phyloP scores from a whole-genome alignment of 768 basidiomycete genomes.

The Trametes elegans region DNA sequence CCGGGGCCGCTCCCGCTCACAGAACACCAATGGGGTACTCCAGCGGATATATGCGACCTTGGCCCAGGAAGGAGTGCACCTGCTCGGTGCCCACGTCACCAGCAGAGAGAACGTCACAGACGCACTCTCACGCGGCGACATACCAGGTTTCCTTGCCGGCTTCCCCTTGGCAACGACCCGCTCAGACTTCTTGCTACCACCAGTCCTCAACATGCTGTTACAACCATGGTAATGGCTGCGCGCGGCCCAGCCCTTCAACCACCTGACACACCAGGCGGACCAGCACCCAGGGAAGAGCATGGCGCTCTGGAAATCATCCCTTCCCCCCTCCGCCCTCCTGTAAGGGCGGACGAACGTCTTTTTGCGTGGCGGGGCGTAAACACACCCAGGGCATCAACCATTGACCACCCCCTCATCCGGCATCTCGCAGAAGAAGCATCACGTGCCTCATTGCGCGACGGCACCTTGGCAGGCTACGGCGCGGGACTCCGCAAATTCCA shows the following conservation, averaged over 20 bases:
- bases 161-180: conserved; percentile 18
- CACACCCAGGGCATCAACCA: conserved; percentile 22
- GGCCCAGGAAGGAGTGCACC: conserved; percentile 9
- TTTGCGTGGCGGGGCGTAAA: conserved; percentile 36
- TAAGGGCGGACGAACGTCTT: neutral
- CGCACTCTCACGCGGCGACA: conserved; percentile 32
- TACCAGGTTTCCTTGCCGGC: conserved; percentile 16
- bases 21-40: conserved; percentile 30
- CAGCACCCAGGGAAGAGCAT: neutral
- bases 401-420: conserved; percentile 25
- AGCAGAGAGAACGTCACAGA: conserved; percentile 31
- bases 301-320: conserved; percentile 15
- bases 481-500: conserved; percentile 32
- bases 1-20: conserved; percentile 30
- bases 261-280: neutral
- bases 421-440: conserved; percentile 23
- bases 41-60: conserved; percentile 26
- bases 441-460: conserved; percentile 23
- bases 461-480: conserved; percentile 14
- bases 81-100: conserved; percentile 24
- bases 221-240: neutral
- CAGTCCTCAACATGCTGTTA: neutral
- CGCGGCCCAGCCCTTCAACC: neutral
- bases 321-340: conserved; percentile 24
- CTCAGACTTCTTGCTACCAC: neutral